phyloP scores from a whole-genome alignment of 2,329 filamentous ascomycete genomes.

The Metarhizium guizhouense region DNA sequence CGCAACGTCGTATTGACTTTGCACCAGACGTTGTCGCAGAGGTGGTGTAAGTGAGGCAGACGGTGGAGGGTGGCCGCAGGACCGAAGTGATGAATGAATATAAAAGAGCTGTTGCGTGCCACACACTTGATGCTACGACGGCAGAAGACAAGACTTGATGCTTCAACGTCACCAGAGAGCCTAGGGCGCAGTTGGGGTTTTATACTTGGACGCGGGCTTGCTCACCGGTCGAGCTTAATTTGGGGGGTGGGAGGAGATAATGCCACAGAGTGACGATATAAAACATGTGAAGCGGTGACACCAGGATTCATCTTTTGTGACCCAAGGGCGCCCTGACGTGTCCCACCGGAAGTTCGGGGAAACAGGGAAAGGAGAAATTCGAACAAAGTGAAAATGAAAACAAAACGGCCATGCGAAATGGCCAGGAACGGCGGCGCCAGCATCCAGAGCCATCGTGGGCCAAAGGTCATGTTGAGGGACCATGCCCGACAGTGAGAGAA shows the following conservation, averaged over 20 bases:
- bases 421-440: neutral
- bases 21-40: neutral
- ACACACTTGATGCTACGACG: neutral
- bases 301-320: too few species aligned
- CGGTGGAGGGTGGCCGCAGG: neutral
- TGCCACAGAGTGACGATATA: neutral
- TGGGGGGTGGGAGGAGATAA: neutral
- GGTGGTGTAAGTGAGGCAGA: neutral
- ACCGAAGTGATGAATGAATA: neutral
- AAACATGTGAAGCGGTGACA: neutral
- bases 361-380: too few species aligned
- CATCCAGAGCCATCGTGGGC: neutral
- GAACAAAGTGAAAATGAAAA: too few species aligned
- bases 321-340: too few species aligned
- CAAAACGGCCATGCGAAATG: too few species aligned
- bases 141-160: neutral
- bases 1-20: neutral
- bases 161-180: neutral
- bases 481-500: neutral
- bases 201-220: constrained; percentile 4
- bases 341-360: too few species aligned
- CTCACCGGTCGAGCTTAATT: neutral
- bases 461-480: neutral
- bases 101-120: neutral
- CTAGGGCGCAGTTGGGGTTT: constrained; percentile 6